Conservation (phyloP, 208 protist species). For the Wallacemonas rigidus region DNA sequence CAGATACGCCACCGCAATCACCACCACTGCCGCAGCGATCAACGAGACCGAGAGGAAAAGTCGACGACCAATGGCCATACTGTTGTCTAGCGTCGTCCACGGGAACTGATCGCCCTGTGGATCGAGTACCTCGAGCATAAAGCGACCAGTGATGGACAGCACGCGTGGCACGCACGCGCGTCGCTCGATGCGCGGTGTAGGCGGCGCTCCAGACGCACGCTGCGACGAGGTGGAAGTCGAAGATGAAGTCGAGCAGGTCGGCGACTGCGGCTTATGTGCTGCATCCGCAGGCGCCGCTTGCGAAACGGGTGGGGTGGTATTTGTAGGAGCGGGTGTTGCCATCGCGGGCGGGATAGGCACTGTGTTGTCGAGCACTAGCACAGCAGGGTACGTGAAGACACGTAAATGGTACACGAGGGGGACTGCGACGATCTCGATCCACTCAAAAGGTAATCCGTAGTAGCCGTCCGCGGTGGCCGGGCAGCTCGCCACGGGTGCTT, state of each 20-base stretch:
- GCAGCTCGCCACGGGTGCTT: neutral
- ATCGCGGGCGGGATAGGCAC: neutral
- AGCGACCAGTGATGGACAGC: conserved; percentile 35
- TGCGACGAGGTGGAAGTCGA: neutral
- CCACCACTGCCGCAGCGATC: conserved; percentile 7
- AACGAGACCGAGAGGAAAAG: conserved; percentile 28
- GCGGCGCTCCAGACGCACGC: too few relatives aligned
- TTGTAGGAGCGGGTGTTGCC: neutral
- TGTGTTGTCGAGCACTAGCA: conserved; percentile 49
- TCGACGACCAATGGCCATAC: conserved; percentile 14
- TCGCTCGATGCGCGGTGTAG: conserved; percentile 25
- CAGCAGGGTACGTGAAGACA: conserved; percentile 43
- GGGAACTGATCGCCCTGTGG: conserved; percentile 33
- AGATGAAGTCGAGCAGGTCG: neutral
- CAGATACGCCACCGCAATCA: conserved; percentile 7
- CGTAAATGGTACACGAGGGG: conserved; percentile 51
- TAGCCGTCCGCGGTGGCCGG: conserved; percentile 16
- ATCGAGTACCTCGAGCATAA: conserved; percentile 48
- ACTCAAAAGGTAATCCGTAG: conserved; percentile 36
- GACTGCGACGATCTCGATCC: conserved; percentile 32
- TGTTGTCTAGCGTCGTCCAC: conserved; percentile 23
- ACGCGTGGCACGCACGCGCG: conserved; percentile 27
- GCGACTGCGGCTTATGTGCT: neutral
- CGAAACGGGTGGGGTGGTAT: neutral
- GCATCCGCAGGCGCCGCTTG: too few relatives aligned